These are phyloP conservation scores for Trametes polyzona DNA, from an alignment of 1,284 basidiomycete species.

Conservation along the genomic window DNA sequence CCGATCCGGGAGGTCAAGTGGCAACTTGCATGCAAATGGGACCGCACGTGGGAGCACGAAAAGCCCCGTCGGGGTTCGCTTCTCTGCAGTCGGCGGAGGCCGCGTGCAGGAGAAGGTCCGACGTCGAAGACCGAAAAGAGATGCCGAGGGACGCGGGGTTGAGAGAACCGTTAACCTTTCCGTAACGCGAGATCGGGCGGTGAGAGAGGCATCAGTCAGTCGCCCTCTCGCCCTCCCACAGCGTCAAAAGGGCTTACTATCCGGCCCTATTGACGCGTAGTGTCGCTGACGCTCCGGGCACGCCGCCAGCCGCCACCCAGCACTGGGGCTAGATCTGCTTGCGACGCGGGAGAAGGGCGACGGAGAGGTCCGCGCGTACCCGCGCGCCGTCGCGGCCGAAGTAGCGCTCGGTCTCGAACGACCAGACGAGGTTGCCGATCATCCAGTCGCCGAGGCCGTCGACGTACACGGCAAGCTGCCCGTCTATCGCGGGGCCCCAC, in stretches of 20 bases:
- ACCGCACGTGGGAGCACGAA: neutral
- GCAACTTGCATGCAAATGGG: neutral
- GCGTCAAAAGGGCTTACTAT: neutral
- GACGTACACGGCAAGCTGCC: slow-evolving; percentile 40
- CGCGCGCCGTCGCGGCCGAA: slow-evolving; percentile 40
- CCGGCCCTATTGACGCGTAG: neutral
- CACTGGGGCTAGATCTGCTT: no score
- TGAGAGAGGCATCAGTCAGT: neutral
- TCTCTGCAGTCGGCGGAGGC: neutral
- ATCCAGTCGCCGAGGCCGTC: slow-evolving; percentile 45
- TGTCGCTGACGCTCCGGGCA: neutral
- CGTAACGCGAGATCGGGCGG: slow-evolving; percentile 2
- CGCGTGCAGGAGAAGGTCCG: neutral
- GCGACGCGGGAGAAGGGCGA: slow-evolving; percentile 37
- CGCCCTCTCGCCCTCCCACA: slow-evolving; percentile 1
- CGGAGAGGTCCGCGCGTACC: slow-evolving; percentile 40
- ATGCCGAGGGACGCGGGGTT: neutral
- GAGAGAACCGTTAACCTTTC: slow-evolving; percentile 3
- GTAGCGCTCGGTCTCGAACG: slow-evolving; percentile 46
- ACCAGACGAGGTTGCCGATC: slow-evolving; percentile 46
- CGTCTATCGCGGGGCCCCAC: slow-evolving; percentile 42
- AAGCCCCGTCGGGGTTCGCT: neutral
- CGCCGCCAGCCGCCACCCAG: no score
- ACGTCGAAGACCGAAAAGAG: neutral
- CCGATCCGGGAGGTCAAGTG: neutral